Evolutionary conservation across 2,329 filamentous ascomycete genomes (phyloP).

Genomic region (Arthroderma sp.): DNA sequence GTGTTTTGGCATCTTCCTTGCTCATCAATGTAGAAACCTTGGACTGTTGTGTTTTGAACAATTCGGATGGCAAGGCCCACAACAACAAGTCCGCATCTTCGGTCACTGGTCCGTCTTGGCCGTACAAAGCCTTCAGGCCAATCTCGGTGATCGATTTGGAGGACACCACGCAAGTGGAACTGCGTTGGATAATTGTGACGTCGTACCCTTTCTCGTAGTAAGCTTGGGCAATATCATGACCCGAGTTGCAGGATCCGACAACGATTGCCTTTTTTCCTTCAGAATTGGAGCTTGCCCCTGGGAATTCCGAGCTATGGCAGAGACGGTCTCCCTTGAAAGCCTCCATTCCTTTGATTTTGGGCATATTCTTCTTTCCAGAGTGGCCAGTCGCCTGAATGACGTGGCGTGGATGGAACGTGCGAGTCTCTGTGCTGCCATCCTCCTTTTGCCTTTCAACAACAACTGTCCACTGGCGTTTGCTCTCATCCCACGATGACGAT

Average conservation of each 20-base stretch:
- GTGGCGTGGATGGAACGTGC: constrained; percentile 27
- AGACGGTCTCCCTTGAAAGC: constrained; percentile 32
- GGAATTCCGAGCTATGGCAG: constrained; percentile 31
- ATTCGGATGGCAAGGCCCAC: constrained; percentile 34
- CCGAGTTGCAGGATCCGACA: constrained; percentile 37
- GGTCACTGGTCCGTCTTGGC: constrained; percentile 34
- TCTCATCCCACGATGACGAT: constrained; percentile 27
- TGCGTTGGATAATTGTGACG: constrained; percentile 42
- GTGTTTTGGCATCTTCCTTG: constrained; percentile 28
- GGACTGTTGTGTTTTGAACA: constrained; percentile 34
- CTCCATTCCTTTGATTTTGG: constrained; percentile 26
- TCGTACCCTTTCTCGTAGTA: constrained; percentile 36
- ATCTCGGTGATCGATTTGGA: constrained; percentile 33
- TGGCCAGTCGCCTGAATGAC: constrained; percentile 38
- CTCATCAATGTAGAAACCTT: constrained; percentile 30
- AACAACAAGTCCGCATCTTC: constrained; percentile 39
- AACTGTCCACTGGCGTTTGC: constrained; percentile 27
- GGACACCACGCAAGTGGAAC: constrained; percentile 38
- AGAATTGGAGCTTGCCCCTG: constrained; percentile 25
- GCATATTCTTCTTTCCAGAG: constrained; percentile 29
- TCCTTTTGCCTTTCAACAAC: constrained; percentile 15
- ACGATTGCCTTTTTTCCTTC: constrained; percentile 35
- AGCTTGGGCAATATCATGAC: constrained; percentile 39
- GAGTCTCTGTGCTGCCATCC: neutral
- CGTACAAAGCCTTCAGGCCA: constrained; percentile 32